phyloP scores from a whole-genome alignment of 495 filamentous ascomycete genomes.

The Penicillium crystallinum region DNA sequence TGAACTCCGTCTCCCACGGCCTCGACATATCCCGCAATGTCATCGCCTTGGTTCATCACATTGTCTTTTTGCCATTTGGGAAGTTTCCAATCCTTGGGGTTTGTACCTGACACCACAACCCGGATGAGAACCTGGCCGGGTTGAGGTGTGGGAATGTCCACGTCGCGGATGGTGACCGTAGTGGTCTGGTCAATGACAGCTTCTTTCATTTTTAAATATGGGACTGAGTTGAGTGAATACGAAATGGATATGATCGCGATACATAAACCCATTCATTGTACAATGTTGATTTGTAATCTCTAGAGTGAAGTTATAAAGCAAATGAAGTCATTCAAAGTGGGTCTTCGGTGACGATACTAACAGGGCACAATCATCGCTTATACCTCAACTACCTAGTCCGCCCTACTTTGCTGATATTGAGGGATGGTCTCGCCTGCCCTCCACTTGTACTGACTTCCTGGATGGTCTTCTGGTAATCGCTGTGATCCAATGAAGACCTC shows the following conservation, averaged over 20 bases:
- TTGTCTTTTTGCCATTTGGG: conserved; percentile 22
- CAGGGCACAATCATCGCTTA: neutral
- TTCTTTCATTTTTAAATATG: conserved; percentile 54
- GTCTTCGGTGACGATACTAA: neutral
- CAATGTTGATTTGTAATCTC: neutral
- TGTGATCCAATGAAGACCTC: conserved; percentile 44
- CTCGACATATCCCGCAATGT: conserved; percentile 66
- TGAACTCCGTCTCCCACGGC: conserved; percentile 54
- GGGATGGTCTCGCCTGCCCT: conserved; percentile 21
- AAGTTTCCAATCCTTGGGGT: conserved; percentile 77
- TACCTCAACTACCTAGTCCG: neutral
- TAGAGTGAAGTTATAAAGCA: neutral
- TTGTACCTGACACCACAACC: conserved; percentile 62
- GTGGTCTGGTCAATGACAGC: conserved; percentile 49
- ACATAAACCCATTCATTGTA: neutral
- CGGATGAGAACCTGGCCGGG: conserved; percentile 64
- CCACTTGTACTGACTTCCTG: conserved; percentile 30
- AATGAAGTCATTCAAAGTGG: neutral
- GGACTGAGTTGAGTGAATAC: neutral
- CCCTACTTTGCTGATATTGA: conserved; percentile 7
- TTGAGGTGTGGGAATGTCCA: conserved; percentile 55
- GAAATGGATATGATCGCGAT: neutral
- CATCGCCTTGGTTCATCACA: conserved; percentile 59
- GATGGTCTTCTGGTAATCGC: conserved; percentile 26
- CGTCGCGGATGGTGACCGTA: conserved; percentile 58